These are phyloP conservation scores for Claviceps sp. DNA, from an alignment of 2,329 filamentous ascomycete species.

Conservation along the genomic window DNA sequence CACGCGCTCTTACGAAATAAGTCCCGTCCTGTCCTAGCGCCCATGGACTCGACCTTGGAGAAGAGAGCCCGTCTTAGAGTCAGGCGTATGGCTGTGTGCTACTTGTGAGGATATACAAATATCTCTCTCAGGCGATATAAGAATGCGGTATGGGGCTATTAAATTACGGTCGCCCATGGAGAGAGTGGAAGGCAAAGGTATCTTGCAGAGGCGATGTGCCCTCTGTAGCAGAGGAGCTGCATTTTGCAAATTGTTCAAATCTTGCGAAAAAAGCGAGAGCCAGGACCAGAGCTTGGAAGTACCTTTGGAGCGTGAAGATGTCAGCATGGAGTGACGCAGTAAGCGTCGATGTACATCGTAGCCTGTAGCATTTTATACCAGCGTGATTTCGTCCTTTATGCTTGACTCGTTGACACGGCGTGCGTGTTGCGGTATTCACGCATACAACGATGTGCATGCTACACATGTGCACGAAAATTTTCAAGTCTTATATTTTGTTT, in stretches of 20 bases:
- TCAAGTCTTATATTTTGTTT: neutral
- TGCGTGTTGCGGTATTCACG: neutral
- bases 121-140: neutral
- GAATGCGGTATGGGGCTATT: neutral
- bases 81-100: slow-evolving; percentile 11
- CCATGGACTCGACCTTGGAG: slow-evolving; percentile 2
- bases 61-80: neutral
- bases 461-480: neutral
- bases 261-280: neutral
- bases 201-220: slow-evolving; percentile 7
- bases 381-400: neutral
- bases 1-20: neutral
- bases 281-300: neutral
- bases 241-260: slow-evolving; percentile 7
- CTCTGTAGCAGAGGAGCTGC: slow-evolving; percentile 4
- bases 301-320: neutral
- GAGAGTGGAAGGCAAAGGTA: slow-evolving; percentile 1
- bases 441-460: too few species aligned
- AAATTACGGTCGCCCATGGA: slow-evolving; percentile 8
- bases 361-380: neutral
- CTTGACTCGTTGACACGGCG: neutral
- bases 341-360: neutral
- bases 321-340: neutral
- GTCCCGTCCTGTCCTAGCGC: neutral
- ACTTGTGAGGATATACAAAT: slow-evolving; percentile 7